Conservation (phyloP, 306 rosid genomes). For the Dalbergia cochinchinensis region DNA sequence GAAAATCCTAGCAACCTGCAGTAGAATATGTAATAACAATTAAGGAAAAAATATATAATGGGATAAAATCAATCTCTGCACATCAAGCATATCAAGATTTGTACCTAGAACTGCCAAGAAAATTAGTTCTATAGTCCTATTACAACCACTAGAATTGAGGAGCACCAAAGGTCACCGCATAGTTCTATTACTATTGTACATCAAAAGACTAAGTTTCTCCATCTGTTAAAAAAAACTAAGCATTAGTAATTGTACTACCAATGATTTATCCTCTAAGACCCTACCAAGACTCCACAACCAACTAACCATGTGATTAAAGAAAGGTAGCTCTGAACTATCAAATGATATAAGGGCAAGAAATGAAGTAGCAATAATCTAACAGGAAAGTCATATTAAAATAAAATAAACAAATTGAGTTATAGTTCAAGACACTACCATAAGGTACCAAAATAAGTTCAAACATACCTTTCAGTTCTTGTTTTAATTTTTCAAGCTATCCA, state of each 20-base stretch:
- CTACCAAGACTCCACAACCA: constrained; percentile 8
- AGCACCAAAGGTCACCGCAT: constrained; percentile 10
- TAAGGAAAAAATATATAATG: not conserved
- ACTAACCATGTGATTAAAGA: constrained; percentile 10
- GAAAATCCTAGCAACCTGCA: constrained; percentile 74
- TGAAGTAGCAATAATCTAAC: not conserved
- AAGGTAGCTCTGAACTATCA: not conserved
- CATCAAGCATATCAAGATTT: not conserved
- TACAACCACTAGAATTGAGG: constrained; percentile 15
- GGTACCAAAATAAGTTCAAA: not conserved
- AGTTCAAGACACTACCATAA: not conserved
- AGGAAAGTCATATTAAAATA: not conserved
- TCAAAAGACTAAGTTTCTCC: constrained; percentile 33
- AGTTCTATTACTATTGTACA: constrained; percentile 17
- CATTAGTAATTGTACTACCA: no score
- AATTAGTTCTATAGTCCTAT: constrained; percentile 34
- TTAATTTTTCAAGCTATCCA: not conserved
- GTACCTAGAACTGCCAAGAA: constrained; percentile 34
- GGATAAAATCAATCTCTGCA: constrained; percentile 16
- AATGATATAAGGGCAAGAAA: not conserved
- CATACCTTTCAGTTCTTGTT: not conserved
- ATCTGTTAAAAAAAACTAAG: no score
- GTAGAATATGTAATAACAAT: constrained; percentile 19
- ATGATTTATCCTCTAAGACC: no score
- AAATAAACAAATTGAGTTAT: not conserved